phyloP scores from a whole-genome alignment of 345 rosid species.

The Raphanus raphanistrum region DNA sequence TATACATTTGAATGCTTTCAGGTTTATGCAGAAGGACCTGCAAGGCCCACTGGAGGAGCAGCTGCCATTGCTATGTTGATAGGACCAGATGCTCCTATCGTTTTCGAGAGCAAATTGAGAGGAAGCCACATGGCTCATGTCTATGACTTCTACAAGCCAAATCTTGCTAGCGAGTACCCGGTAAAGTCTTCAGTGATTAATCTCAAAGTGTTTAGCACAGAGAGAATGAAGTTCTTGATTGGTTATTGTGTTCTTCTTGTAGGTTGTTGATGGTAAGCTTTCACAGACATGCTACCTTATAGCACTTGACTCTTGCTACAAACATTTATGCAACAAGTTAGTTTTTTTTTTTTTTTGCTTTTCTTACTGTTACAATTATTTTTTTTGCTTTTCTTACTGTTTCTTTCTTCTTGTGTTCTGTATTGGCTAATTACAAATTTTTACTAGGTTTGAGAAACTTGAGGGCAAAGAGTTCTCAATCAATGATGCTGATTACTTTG shows the following conservation, averaged over 20 bases:
- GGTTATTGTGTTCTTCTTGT: slow-evolving; percentile 23
- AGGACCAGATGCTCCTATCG: slow-evolving; percentile 95
- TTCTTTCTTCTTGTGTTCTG: slow-evolving; percentile 9
- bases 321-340: slow-evolving; percentile 79
- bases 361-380: neutral
- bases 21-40: slow-evolving; percentile 99
- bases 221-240: slow-evolving; percentile 7
- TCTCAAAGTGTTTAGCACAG: neutral
- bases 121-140: slow-evolving; percentile 98
- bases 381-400: neutral
- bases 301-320: slow-evolving; percentile 96
- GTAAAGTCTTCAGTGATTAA: slow-evolving; percentile 39
- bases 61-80: slow-evolving; percentile 91
- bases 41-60: slow-evolving; percentile 99
- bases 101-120: slow-evolving; percentile 89
- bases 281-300: slow-evolving; percentile 98
- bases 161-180: slow-evolving; percentile 99
- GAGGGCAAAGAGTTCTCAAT: slow-evolving; percentile 83
- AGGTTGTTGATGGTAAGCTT: slow-evolving; percentile 99
- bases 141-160: slow-evolving; percentile 98
- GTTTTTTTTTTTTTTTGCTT: slow-evolving; percentile 18
- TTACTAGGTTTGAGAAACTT: slow-evolving; percentile 73
- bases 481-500: slow-evolving; percentile 73
- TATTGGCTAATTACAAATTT: neutral
- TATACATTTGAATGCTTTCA: slow-evolving; percentile 38